phyloP scores from a whole-genome alignment of 2,329 filamentous ascomycete species.

The Madurella mycetomatis region DNA sequence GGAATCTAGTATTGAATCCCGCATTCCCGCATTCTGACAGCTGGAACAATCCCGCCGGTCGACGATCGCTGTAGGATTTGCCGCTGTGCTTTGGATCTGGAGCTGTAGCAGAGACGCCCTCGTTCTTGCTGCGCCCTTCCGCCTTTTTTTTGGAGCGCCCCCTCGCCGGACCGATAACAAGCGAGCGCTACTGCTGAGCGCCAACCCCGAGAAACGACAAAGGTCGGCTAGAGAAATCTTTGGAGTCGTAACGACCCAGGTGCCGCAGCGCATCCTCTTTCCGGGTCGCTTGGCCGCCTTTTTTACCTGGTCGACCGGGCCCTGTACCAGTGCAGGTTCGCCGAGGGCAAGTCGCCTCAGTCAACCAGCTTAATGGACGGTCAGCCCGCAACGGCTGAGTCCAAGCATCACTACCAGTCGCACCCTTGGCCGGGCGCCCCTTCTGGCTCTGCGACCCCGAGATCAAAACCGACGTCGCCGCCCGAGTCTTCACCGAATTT shows the following conservation, averaged over 20 bases:
- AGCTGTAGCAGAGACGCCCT: too few species aligned
- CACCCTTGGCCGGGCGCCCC: conserved; percentile 37
- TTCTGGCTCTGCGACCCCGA: conserved; percentile 25
- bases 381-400: conserved; percentile 46
- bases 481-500: conserved; percentile 29
- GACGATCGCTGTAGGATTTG: neutral
- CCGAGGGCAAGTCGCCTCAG: neutral
- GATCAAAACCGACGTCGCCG: conserved; percentile 31
- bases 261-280: neutral
- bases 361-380: conserved; percentile 44
- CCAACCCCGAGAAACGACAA: too few species aligned
- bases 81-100: neutral
- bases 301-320: neutral
- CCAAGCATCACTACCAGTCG: conserved; percentile 44
- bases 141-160: too few species aligned
- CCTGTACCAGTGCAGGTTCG: neutral
- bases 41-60: neutral
- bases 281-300: neutral
- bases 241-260: conserved; percentile 3
- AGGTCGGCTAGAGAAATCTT: too few species aligned
- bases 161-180: too few species aligned
- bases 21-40: neutral
- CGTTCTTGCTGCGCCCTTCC: neutral
- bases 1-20: neutral
- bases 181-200: too few species aligned